Conservation (phyloP, 306 rosid species). For the Cyamopsis tetragonoloba region DNA sequence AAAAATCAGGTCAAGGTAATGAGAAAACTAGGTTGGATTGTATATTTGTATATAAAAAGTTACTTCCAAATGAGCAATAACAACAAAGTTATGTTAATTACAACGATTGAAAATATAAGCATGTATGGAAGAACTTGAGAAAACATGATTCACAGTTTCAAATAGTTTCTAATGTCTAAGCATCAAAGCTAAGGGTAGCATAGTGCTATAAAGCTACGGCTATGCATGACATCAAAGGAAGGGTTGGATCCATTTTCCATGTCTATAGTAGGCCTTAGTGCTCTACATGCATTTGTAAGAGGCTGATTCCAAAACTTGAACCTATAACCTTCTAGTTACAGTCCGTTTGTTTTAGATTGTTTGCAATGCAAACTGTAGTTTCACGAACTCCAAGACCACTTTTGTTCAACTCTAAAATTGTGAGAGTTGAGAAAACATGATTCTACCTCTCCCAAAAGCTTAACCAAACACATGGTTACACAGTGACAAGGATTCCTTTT, state of each 20-base stretch:
- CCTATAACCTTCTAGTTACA: not conserved
- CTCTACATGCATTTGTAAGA: not conserved
- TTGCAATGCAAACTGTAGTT: too few species aligned
- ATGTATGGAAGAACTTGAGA: conserved; percentile 6
- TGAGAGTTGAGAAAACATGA: too few species aligned
- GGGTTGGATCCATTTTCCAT: not conserved
- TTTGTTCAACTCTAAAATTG: too few species aligned
- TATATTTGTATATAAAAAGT: too few species aligned
- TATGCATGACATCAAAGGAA: not conserved
- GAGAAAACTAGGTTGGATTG: conserved; percentile 12
- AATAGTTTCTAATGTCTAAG: not conserved
- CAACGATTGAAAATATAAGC: not conserved
- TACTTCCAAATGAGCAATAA: not conserved
- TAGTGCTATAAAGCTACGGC: not conserved
- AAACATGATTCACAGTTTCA: conserved; percentile 4
- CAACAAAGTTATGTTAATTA: not conserved
- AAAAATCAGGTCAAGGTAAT: conserved; percentile 7
- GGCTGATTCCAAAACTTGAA: not conserved
- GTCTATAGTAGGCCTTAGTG: not conserved
- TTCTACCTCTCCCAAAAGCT: too few species aligned
- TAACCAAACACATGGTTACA: too few species aligned
- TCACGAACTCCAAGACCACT: too few species aligned
- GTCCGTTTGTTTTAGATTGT: too few species aligned
- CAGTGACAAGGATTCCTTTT: not conserved
- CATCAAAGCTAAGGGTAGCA: not conserved